phyloP scores from a whole-genome alignment of 192 early-diverging fungal genomes.

The Linderina pennispora region DNA sequence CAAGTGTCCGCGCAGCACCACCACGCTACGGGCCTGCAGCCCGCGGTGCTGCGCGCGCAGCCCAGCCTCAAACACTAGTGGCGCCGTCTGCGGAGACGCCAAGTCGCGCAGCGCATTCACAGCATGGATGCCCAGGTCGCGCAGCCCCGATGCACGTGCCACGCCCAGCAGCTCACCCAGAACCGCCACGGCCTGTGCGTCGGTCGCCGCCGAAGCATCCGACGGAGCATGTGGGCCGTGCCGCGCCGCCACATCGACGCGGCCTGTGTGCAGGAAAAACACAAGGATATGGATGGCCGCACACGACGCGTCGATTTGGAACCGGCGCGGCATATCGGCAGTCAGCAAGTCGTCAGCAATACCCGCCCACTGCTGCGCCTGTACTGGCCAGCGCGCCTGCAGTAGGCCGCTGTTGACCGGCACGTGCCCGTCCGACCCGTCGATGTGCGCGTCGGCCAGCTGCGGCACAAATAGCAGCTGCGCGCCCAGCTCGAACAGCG shows the following conservation, averaged over 20 bases:
- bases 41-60: slow-evolving; percentile 61
- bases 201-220: slow-evolving; percentile 1
- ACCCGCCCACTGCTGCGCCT: slow-evolving; percentile 37
- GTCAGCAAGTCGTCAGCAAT: slow-evolving; percentile 8
- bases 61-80: slow-evolving; percentile 60
- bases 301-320: slow-evolving; percentile 33
- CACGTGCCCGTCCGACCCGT: slow-evolving; percentile 18
- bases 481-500: slow-evolving; percentile 33
- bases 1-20: slow-evolving; percentile 28
- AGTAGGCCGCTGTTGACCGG: slow-evolving; percentile 39
- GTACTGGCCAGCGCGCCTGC: slow-evolving; percentile 40
- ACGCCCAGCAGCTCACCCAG: slow-evolving; percentile 57
- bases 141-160: slow-evolving; percentile 57
- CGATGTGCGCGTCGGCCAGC: slow-evolving; percentile 36
- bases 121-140: slow-evolving; percentile 49
- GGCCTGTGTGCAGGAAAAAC: slow-evolving; percentile 63
- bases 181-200: slow-evolving; percentile 32
- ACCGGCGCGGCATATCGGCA: slow-evolving; percentile 34
- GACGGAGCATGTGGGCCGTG: slow-evolving; percentile 49
- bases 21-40: slow-evolving; percentile 49
- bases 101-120: slow-evolving; percentile 58
- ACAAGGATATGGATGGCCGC: slow-evolving; percentile 56
- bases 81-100: slow-evolving; percentile 56
- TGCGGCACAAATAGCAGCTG: slow-evolving; percentile 41
- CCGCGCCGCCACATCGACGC: slow-evolving; percentile 60